Evolutionary conservation across 2,329 filamentous ascomycete species (phyloP).

Genomic region (Fusarium globosum): DNA sequence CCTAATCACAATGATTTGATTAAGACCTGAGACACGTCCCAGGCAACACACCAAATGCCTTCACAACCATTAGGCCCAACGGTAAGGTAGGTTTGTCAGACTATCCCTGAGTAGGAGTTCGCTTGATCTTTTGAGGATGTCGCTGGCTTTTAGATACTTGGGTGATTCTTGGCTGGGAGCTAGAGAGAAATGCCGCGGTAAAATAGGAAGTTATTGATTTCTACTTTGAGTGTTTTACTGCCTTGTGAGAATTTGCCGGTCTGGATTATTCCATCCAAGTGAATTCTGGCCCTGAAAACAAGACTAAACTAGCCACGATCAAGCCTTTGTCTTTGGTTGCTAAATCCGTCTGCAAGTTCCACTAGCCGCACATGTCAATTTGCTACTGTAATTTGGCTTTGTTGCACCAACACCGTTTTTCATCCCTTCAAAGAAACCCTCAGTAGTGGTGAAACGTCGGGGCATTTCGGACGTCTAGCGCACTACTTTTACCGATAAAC

Average conservation of each 20-base stretch:
- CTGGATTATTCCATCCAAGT: neutral
- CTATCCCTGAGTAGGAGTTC: too few relatives aligned
- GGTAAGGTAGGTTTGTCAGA: too few relatives aligned
- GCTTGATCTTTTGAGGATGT: too few relatives aligned
- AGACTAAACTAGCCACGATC: neutral
- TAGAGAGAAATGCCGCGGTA: neutral
- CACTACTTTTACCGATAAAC: neutral
- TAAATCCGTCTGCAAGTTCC: neutral
- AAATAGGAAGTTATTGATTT: neutral
- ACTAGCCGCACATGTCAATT: neutral
- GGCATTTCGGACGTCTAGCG: neutral
- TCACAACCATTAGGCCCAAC: neutral
- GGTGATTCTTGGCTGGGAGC: neutral
- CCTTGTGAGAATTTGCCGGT: neutral
- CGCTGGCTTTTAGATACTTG: neutral
- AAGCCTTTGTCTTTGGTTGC: neutral
- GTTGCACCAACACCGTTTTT: neutral
- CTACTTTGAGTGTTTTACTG: neutral
- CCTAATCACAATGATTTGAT: neutral
- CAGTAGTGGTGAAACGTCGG: neutral
- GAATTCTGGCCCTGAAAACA: neutral
- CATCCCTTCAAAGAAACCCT: neutral
- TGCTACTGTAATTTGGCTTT: neutral
- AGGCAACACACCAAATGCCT: neutral
- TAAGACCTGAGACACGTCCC: neutral